Percentiles rank a stretch among this genome's conserved stretches.
Conservation (phyloP, 768 basidiomycete species). For the Plicaturopsis crispa region DNA sequence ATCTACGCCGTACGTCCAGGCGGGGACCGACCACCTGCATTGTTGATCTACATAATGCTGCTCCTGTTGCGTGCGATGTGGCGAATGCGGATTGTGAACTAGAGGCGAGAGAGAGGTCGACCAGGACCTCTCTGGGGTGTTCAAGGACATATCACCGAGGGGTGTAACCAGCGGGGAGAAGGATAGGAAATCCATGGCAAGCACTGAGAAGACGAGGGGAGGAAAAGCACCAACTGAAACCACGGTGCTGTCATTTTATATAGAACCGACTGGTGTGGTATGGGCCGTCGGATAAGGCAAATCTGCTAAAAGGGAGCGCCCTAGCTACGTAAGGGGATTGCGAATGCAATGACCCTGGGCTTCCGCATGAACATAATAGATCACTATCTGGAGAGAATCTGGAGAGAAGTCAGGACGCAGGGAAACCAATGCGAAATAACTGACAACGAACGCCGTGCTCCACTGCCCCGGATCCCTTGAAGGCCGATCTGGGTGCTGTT, state of each 20-base stretch:
- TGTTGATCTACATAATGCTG: not conserved
- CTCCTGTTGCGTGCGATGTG: not conserved
- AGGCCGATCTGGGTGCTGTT: no score
- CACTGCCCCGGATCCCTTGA: no score
- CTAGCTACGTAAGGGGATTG: slow-evolving; percentile 21
- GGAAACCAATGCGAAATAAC: not conserved
- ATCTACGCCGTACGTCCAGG: no score
- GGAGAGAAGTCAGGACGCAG: not conserved
- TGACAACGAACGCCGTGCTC: no score
- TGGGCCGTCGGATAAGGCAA: slow-evolving; percentile 14
- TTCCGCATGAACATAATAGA: not conserved
- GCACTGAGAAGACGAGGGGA: slow-evolving; percentile 4
- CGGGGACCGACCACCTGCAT: not conserved
- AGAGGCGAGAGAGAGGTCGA: not conserved
- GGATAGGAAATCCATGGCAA: slow-evolving; percentile 4
- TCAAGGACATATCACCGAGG: slow-evolving; percentile 12
- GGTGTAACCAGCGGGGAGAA: slow-evolving; percentile 6
- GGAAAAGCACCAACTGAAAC: slow-evolving; percentile 5
- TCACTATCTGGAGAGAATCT: not conserved
- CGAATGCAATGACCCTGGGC: slow-evolving; percentile 6
- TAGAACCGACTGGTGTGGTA: slow-evolving; percentile 4
- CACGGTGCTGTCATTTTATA: not conserved
- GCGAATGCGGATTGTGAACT: slow-evolving; percentile 1
- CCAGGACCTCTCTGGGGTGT: not conserved
- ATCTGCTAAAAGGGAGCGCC: slow-evolving; percentile 17